A percentile compares a stretch with the other conserved stretches of the same genome.
Conservation (phyloP, 164 flowering plant genomes). For the Vitis vinifera region ASM3070453v1 NC_081807.1:1671501-1672000, state of each 20-base stretch:
- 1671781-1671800: conserved; percentile 54
- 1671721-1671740: conserved; percentile 94
- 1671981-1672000: conserved; percentile 83
- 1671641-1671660: conserved; percentile 56
- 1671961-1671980: conserved; percentile 78
- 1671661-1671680: conserved; percentile 71
- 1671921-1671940: conserved; percentile 83
- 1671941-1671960: conserved; percentile 80
- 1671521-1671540: neutral
- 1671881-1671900: conserved; percentile 96
- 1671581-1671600: conserved; percentile 87
- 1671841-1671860: conserved; percentile 64
- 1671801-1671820: conserved; percentile 63
- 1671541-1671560: neutral
- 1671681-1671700: conserved; percentile 75
- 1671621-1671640: conserved; percentile 44
- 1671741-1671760: conserved; percentile 91
- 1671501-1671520: conserved; percentile 18
- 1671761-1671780: conserved; percentile 92
- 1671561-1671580: conserved; percentile 31
- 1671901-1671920: conserved; percentile 80
- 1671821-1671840: conserved; percentile 72
- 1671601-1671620: conserved; percentile 62
- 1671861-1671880: conserved; percentile 91
- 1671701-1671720: conserved; percentile 95